These are phyloP conservation scores for Penicillium steckii DNA, from an alignment of 495 filamentous ascomycete genomes.

Conservation along the genomic window DNA sequence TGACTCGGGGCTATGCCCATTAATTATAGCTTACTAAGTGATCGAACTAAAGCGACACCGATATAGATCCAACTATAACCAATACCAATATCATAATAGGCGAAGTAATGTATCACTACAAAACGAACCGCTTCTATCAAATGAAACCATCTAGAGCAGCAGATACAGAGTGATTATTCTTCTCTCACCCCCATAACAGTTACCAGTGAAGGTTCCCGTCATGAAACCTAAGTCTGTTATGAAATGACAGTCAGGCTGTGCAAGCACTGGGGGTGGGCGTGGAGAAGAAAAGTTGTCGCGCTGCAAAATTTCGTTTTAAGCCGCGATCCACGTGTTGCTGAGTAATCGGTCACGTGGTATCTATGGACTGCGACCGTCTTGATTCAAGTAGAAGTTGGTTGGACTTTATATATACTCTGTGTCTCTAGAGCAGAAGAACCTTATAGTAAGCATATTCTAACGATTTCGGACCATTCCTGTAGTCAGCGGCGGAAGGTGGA, in stretches of 20 bases:
- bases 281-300: conserved; percentile 29
- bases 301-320: conserved; percentile 17
- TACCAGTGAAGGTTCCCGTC: conserved; percentile 71
- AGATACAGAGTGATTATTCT: conserved; percentile 83
- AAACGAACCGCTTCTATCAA: conserved; percentile 83
- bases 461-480: too few species aligned
- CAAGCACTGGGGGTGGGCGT: conserved; percentile 47
- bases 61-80: background rate
- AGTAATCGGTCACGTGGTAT: conserved; percentile 14
- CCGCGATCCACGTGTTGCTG: conserved; percentile 2
- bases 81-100: conserved; percentile 13
- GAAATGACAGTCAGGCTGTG: conserved; percentile 54
- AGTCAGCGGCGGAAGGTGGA: too few species aligned
- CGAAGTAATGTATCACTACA: conserved; percentile 52
- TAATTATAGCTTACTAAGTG: conserved; percentile 4
- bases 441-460: too few species aligned
- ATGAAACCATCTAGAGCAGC: conserved; percentile 76
- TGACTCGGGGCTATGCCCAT: conserved; percentile 10
- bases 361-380: background rate
- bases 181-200: conserved; percentile 66
- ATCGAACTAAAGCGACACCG: background rate
- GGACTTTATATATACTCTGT: too few species aligned
- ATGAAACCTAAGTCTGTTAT: conserved; percentile 42
- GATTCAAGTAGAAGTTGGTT: too few species aligned
- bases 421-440: too few species aligned